These are phyloP conservation scores for Biscogniauxia sp. DNA, from an alignment of 2,329 filamentous ascomycete species.

Conservation along the genomic window DNA sequence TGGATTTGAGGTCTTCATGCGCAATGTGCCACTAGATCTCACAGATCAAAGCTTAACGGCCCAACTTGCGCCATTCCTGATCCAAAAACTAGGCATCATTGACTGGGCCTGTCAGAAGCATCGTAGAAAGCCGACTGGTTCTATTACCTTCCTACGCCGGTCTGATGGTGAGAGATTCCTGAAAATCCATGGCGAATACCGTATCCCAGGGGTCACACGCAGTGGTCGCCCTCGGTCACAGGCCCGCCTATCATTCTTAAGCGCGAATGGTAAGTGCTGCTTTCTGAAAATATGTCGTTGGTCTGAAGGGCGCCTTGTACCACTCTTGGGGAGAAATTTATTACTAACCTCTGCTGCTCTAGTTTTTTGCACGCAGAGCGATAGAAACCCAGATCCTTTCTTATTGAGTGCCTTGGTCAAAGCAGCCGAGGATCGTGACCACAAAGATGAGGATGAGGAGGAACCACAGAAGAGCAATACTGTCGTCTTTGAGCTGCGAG, in stretches of 20 bases:
- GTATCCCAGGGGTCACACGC: conserved; percentile 1
- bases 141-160: conserved; percentile 42
- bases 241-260: conserved; percentile 31
- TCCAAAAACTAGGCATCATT: conserved; percentile 36
- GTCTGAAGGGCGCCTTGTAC: too few relatives aligned
- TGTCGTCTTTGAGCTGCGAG: conserved; percentile 20
- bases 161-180: conserved; percentile 45
- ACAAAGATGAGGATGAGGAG: conserved; percentile 23
- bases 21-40: conserved; percentile 41
- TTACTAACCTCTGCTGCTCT: background rate
- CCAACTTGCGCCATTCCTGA: conserved; percentile 42
- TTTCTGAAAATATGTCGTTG: background rate
- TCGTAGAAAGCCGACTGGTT: conserved; percentile 33
- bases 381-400: conserved; percentile 34
- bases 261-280: background rate
- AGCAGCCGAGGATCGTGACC: conserved; percentile 29
- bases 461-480: conserved; percentile 10
- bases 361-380: conserved; percentile 37
- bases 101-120: conserved; percentile 46
- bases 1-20: conserved; percentile 45
- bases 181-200: conserved; percentile 14
- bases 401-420: conserved; percentile 36
- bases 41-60: conserved; percentile 36
- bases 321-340: background rate
- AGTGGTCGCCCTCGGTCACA: conserved; percentile 9